Conservation (phyloP, 495 filamentous ascomycete genomes). For the Thermothielavioides terrestris region DNA sequence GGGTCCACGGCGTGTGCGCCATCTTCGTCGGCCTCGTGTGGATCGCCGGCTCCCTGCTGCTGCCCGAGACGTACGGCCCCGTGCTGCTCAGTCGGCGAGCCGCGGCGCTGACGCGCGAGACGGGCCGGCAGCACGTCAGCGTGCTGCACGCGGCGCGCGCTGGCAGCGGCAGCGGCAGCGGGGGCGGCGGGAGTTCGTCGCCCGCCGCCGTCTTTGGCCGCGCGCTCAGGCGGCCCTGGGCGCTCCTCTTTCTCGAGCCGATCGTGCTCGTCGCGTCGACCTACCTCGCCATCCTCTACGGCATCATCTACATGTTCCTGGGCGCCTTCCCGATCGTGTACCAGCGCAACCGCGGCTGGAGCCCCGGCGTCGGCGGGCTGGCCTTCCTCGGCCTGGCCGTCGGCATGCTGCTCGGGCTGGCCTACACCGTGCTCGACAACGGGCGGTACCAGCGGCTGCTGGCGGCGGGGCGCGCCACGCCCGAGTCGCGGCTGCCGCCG, state of each 20-base stretch:
- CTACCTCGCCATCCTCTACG: conserved; percentile 70
- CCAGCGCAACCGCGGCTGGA: conserved; percentile 58
- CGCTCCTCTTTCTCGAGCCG: conserved; percentile 69
- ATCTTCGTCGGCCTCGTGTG: conserved; percentile 66
- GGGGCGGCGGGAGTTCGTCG: no score
- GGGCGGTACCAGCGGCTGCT: conserved; percentile 45
- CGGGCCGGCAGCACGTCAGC: conserved; percentile 52
- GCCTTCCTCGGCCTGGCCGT: conserved; percentile 74
- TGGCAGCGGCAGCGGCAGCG: no score
- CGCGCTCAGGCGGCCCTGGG: conserved; percentile 58
- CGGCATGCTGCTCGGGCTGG: conserved; percentile 61
- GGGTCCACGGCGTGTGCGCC: conserved; percentile 54
- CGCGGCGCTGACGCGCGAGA: conserved; percentile 53
- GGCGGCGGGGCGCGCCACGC: conserved; percentile 48
- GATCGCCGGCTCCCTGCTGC: conserved; percentile 50
- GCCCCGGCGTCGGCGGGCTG: conserved; percentile 62
- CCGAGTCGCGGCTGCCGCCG: conserved; percentile 75
- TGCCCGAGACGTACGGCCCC: conserved; percentile 77
- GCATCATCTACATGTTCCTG: conserved; percentile 84
- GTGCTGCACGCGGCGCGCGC: conserved; percentile 51
- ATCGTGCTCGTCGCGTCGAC: conserved; percentile 74
- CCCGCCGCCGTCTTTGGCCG: conserved; percentile 38
- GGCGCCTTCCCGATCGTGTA: conserved; percentile 83
- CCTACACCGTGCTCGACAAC: conserved; percentile 62
- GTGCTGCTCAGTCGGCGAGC: conserved; percentile 67